phyloP scores from a whole-genome alignment of 1,284 basidiomycete species.

The Sanguinoderma infundibulare region DNA sequence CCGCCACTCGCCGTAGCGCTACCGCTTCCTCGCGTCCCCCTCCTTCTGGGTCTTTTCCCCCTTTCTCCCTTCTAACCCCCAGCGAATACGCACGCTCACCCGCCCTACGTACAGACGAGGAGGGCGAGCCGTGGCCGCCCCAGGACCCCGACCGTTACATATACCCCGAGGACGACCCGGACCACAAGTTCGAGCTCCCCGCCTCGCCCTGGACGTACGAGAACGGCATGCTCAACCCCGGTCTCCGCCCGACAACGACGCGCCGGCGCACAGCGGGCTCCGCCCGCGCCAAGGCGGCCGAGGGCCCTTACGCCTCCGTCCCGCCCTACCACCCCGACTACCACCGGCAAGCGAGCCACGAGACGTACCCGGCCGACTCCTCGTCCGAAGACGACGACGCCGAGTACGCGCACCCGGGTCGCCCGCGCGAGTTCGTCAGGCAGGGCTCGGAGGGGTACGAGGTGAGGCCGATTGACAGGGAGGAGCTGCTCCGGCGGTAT shows the following conservation, averaged over 20 bases:
- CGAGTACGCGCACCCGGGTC: constrained; percentile 23
- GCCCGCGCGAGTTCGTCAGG: constrained; percentile 45
- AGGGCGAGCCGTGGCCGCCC: constrained; percentile 57
- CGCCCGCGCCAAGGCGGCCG: constrained; percentile 20
- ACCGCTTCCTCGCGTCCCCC: not conserved
- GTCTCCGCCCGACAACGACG: constrained; percentile 58
- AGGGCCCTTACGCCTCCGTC: constrained; percentile 49
- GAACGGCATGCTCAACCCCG: constrained; percentile 74
- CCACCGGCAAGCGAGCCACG: constrained; percentile 36
- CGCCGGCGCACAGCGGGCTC: constrained; percentile 16
- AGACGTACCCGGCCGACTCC: constrained; percentile 34
- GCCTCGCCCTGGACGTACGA: constrained; percentile 86
- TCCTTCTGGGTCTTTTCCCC: constrained; percentile 1
- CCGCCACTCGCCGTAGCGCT: not conserved
- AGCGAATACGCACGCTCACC: constrained; percentile 1
- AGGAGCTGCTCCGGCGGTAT: constrained; percentile 62
- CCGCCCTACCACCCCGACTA: constrained; percentile 81
- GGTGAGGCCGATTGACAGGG: constrained; percentile 60
- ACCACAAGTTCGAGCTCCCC: constrained; percentile 52
- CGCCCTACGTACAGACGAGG: constrained; percentile 25
- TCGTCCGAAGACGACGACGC: constrained; percentile 45
- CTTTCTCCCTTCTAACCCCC: not conserved
- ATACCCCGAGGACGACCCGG: constrained; percentile 35
- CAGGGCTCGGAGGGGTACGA: constrained; percentile 84
- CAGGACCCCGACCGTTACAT: constrained; percentile 49